Evolutionary conservation across 805 yeast genomes (phyloP).

Genomic region (Lipomyces yamadae): DNA sequence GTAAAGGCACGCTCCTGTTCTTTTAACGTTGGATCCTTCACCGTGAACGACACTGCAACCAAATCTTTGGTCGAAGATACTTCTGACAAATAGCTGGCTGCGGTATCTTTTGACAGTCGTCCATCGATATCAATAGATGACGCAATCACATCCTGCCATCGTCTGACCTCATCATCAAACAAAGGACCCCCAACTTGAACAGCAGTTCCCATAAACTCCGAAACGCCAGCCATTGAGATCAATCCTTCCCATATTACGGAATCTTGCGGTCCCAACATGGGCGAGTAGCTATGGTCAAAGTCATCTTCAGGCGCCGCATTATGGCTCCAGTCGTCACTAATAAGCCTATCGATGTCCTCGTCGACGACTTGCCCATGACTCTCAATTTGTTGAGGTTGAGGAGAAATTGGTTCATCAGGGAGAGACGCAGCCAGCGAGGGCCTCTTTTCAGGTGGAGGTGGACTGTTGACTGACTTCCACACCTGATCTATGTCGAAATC

Average conservation of each 20-base stretch:
- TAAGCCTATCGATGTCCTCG: conserved; percentile 35
- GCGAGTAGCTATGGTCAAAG: conserved; percentile 33
- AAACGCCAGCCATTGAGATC: conserved; percentile 56
- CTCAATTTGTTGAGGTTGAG: background rate
- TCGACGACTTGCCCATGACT: conserved; percentile 21
- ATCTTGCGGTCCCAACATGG: conserved; percentile 22
- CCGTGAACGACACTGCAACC: conserved; percentile 53
- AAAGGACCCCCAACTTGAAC: conserved; percentile 48
- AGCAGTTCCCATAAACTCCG: conserved; percentile 51
- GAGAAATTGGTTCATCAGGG: conserved; percentile 11
- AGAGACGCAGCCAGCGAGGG: background rate
- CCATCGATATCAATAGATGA: conserved; percentile 60
- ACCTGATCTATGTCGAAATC: conserved; percentile 12
- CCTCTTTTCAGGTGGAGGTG: background rate
- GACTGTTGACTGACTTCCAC: conserved; percentile 3
- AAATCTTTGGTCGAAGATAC: conserved; percentile 56
- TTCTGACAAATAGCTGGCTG: conserved; percentile 60
- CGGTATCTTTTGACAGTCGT: conserved; percentile 58
- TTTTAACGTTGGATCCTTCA: conserved; percentile 39
- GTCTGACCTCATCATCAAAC: conserved; percentile 29
- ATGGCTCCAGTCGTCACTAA: conserved; percentile 32
- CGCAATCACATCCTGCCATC: conserved; percentile 35
- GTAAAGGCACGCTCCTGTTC: conserved; percentile 42
- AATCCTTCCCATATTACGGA: conserved; percentile 55
- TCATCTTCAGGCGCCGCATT: conserved; percentile 30